Conservation (phyloP, 2,329 filamentous ascomycete species). For the Fusarium heterosporum region DNA sequence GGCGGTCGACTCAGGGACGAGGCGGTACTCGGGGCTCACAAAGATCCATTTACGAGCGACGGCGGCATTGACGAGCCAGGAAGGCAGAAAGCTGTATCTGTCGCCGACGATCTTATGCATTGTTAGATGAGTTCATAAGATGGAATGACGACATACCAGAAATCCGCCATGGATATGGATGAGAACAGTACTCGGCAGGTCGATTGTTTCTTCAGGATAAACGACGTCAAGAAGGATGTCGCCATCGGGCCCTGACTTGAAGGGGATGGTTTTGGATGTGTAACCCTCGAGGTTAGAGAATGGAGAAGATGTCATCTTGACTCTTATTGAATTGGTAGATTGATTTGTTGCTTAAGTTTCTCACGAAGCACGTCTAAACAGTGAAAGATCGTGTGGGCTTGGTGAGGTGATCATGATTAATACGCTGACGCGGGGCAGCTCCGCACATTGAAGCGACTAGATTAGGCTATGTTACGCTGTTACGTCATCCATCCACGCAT, state of each 20-base stretch:
- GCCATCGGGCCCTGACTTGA: slow-evolving; percentile 26
- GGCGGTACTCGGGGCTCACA: slow-evolving; percentile 40
- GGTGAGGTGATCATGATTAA: not conserved
- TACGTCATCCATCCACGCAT: not conserved
- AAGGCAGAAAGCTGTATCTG: slow-evolving; percentile 37
- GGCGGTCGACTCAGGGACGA: slow-evolving; percentile 39
- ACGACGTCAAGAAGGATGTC: slow-evolving; percentile 33
- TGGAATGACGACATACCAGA: not conserved
- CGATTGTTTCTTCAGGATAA: slow-evolving; percentile 29
- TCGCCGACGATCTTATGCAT: slow-evolving; percentile 35
- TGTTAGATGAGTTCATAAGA: not conserved
- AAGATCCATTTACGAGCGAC: slow-evolving; percentile 42
- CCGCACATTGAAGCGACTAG: not conserved
- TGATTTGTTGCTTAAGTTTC: not conserved
- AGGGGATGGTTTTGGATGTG: slow-evolving; percentile 26
- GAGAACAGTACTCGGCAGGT: slow-evolving; percentile 21
- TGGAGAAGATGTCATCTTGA: not conserved
- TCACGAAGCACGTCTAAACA: not conserved
- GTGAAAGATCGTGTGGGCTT: not conserved
- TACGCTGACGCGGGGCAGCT: not conserved
- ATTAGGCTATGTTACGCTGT: not conserved
- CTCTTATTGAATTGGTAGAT: no score
- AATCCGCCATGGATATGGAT: slow-evolving; percentile 43
- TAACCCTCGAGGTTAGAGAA: slow-evolving; percentile 31
- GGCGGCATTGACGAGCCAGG: slow-evolving; percentile 37